Evolutionary conservation across 305 asterid genomes (phyloP).

Genomic region (Stenogyne calaminthoides): DNA sequence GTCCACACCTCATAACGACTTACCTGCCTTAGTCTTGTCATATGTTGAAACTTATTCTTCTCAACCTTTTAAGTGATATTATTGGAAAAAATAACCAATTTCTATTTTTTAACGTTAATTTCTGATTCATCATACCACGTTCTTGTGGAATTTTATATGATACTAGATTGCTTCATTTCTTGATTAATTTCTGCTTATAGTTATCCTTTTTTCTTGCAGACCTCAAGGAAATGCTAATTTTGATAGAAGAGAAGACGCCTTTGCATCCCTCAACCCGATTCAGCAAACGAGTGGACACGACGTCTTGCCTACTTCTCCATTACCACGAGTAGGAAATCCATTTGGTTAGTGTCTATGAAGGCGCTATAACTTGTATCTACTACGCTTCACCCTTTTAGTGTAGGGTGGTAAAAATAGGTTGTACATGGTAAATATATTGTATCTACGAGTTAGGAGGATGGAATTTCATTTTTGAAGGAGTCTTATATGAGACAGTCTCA

Average conservation of each 20-base stretch:
- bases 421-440: neutral
- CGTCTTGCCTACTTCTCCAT: constrained; percentile 33
- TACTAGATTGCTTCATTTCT: constrained; percentile 4
- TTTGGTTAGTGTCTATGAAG: constrained; percentile 45
- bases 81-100: neutral
- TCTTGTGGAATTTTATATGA: neutral
- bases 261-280: constrained; percentile 53
- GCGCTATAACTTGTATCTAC: neutral
- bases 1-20: constrained; percentile 20
- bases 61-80: neutral
- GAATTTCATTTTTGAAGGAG: neutral
- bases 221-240: constrained; percentile 47
- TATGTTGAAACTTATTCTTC: neutral
- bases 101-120: neutral
- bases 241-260: constrained; percentile 47
- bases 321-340: constrained; percentile 64
- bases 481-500: too few species aligned
- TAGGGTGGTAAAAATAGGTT: neutral
- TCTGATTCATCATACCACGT: neutral
- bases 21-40: constrained; percentile 26
- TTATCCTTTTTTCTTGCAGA: constrained; percentile 38
- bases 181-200: neutral
- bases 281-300: constrained; percentile 32
- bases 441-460: neutral
- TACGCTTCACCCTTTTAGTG: neutral